Base-by-base conservation (phyloP, 2,329 filamentous ascomycete genomes). In the Paraconiothyrium sp. region DNA sequence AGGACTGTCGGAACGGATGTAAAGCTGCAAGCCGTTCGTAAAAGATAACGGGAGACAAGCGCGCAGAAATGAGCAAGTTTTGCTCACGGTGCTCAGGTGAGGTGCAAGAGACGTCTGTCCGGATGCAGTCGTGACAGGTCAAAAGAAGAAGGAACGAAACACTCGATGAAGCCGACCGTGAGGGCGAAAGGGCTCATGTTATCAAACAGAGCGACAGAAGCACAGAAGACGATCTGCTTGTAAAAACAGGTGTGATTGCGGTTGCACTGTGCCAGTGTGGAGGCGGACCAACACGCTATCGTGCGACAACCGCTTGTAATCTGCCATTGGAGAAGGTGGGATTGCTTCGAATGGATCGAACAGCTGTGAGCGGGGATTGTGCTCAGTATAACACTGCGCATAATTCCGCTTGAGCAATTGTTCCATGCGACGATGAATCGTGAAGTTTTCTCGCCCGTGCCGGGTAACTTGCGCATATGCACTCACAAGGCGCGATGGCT, bases 11-110 rank as follows among this genome's bases (percentile, higher is more conserved):
- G 34, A n/a, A 41, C 39, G 39, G 39, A 41, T 5, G 41, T 44
- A 55, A 20, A 37, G 24, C 14, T n/a, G 34, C 22, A 30, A 27
- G 27, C 20, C 7, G 49, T 32, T 54, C 34, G 14, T 47, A 49
- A 49, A 32, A 51, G 43, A 20, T 24, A 34, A 14, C 20, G 44
- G 22, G 9, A 3, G 57, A 10, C 32, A 51, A 51, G 44, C 34
- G 57, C 50, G 50, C 51, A 43, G 20, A 16, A 59, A 43, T 57
- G 55, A 57, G 55, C 55, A 57, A 43, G 55, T 57, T 57, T 43
- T 35, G 20, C 39, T 37, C 41, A 37, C 41, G 27, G 43, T 27
- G 30, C 9, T 20, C 13, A 27, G 4, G 50, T 24, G 35, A 11
- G 6, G n/a, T 9, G 14, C n/a, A 13, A 11, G n/a, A 10, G 16